Conservation (phyloP, 2,329 filamentous ascomycete genomes). For the Chaetomiaceae sp. region DNA sequence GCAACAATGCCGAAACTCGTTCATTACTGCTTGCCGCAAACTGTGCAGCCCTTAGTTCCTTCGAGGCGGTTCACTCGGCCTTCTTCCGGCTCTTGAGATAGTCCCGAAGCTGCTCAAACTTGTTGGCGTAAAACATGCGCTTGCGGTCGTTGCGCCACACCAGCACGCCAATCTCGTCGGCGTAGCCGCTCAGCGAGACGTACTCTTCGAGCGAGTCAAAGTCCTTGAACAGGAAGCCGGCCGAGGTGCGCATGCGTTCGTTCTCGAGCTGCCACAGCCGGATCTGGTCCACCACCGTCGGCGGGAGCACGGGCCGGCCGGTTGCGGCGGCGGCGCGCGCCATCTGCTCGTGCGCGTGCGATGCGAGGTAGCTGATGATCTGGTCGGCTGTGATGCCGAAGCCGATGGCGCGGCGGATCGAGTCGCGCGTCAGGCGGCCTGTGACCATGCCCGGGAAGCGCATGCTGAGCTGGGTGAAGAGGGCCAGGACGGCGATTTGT, state of each 20-base stretch:
- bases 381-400: conserved; percentile 93
- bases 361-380: conserved; percentile 86
- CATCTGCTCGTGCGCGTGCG: conserved; percentile 94
- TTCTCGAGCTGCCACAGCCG: conserved; percentile 96
- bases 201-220: conserved; percentile 71
- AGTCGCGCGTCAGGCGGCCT: conserved; percentile 82
- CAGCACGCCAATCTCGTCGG: conserved; percentile 84
- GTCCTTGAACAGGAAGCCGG: conserved; percentile 85
- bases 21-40: not conserved
- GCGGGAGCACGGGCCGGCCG: conserved; percentile 72
- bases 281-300: conserved; percentile 96
- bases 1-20: not conserved
- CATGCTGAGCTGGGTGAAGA: conserved; percentile 83
- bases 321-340: conserved; percentile 57
- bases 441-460: conserved; percentile 94
- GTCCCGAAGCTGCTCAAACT: conserved; percentile 80
- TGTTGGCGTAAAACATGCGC: conserved; percentile 85
- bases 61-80: conserved; percentile 31
- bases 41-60: no score
- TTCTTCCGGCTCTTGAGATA: conserved; percentile 67
- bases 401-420: conserved; percentile 78
- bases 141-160: conserved; percentile 78
- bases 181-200: conserved; percentile 66
- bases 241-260: conserved; percentile 81
- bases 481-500: conserved; percentile 86